phyloP scores from a whole-genome alignment of 352 stramenopile species.

The Phytophthora parvispora region DNA sequence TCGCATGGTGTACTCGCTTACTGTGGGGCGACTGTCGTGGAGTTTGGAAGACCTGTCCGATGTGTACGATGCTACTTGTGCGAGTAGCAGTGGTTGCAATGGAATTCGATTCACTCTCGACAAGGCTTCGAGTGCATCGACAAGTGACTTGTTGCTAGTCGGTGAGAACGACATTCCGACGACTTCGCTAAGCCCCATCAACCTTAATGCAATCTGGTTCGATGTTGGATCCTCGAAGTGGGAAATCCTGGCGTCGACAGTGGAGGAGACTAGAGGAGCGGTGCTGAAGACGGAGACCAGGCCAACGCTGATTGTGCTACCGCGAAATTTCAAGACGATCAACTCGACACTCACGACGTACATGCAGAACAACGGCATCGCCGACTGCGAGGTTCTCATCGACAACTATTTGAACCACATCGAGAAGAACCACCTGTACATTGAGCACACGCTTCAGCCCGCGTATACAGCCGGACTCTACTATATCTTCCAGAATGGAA shows the following conservation, averaged over 20 bases:
- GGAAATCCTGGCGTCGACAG: conserved; percentile 6
- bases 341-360: conserved; percentile 6
- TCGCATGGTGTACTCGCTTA: conserved; percentile 28
- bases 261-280: conserved; percentile 10
- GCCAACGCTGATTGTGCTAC: background rate
- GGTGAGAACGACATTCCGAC: conserved; percentile 2
- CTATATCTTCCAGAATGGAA: conserved; percentile 47
- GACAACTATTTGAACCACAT: conserved; percentile 10
- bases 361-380: background rate
- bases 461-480: conserved; percentile 45
- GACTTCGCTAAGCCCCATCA: conserved; percentile 14
- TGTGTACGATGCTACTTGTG: conserved; percentile 11
- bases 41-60: conserved; percentile 5
- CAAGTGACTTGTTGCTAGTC: conserved; percentile 5
- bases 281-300: background rate
- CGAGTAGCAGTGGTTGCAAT: background rate
- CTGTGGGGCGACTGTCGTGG: conserved; percentile 33
- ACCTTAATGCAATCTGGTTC: conserved; percentile 7
- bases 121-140: background rate
- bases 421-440: conserved; percentile 55
- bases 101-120: conserved; percentile 14
- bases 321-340: conserved; percentile 17
- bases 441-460: conserved; percentile 45
- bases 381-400: conserved; percentile 2
- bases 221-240: conserved; percentile 3